Base-by-base conservation (phyloP, 805 yeast genomes). In the Schwanniomyces pseudopolymorphus region DNA sequence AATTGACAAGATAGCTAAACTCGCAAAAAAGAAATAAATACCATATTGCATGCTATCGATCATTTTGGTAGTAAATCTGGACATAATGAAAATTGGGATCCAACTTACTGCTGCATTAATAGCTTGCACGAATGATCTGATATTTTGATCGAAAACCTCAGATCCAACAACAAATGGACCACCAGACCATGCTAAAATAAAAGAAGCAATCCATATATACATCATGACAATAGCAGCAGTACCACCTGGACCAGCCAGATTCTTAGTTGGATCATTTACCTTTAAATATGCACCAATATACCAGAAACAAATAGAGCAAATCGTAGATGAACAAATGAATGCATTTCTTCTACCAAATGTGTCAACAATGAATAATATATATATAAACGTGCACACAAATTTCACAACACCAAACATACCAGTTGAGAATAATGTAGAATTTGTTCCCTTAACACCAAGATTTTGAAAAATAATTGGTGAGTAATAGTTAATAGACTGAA, bases 171-270 rank as follows among this genome's bases (percentile, higher is more conserved):
- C 72, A 52, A 65, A 70, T 5, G 74, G 75, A 17, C 72, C 72
- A 1, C 70, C 72, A 5, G 70, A 64, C 74, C 74, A 69, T 5
- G 72, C 72, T 33, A 62, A 56, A 19, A 69, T 69, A 42, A 69
- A 70, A 3, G 71, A 64, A 5, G 72, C 74, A 24, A 69, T 66
- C 74, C 74, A 70, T 33, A 70, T 55, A 51, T 69, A 70, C 72
- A 70, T 68, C 63, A 67, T 56, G n/a, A 56, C 71, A 45, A 68
- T 64, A 16, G 73, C 73, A 8, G 69, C 70, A 21, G 59, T 64
- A 31, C 70, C 74, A 2, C 70, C 74, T 21, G 70, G 72, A 16
- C 72, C 72, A 8, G 70, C 66, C 33, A 31, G 38, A 20, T 48
- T 55, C 33, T 55, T 27, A 2, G 70, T 61, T 2, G 72, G 70